These are phyloP conservation scores for Anthostomella pinea DNA, from an alignment of 2,329 filamentous ascomycete species.

Conservation along the genomic window DNA sequence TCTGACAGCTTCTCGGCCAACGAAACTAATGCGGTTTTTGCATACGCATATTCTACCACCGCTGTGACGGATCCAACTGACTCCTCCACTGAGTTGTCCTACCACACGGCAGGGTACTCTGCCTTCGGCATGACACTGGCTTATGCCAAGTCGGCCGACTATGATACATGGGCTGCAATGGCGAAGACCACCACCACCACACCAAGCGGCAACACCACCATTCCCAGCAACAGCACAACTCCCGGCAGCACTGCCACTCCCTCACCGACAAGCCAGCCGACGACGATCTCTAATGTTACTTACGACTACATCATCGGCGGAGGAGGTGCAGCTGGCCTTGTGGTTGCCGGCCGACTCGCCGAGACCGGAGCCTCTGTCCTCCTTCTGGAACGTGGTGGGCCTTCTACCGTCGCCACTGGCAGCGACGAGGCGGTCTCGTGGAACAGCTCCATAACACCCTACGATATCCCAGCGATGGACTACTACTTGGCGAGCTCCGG, in stretches of 20 bases:
- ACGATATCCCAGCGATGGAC: slow-evolving; percentile 29
- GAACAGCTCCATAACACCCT: slow-evolving; percentile 32
- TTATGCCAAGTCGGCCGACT: slow-evolving; percentile 33
- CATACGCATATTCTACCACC: slow-evolving; percentile 38
- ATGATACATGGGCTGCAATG: slow-evolving; percentile 25
- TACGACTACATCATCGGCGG: slow-evolving; percentile 41
- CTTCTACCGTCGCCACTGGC: slow-evolving; percentile 32
- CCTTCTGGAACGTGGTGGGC: slow-evolving; percentile 37
- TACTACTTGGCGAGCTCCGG: slow-evolving; percentile 21
- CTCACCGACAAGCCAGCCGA: slow-evolving; percentile 22
- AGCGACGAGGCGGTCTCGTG: slow-evolving; percentile 29
- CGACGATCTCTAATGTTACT: slow-evolving; percentile 31
- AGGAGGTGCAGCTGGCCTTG: slow-evolving; percentile 35
- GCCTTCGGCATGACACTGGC: slow-evolving; percentile 33
- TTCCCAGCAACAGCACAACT: no score
- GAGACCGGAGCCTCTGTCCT: slow-evolving; percentile 37
- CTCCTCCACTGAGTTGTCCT: slow-evolving; percentile 33
- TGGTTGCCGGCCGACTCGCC: slow-evolving; percentile 35
- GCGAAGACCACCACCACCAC: slow-evolving; percentile 8
- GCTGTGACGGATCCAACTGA: slow-evolving; percentile 32
- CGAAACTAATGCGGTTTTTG: slow-evolving; percentile 30
- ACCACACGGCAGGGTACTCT: slow-evolving; percentile 40
- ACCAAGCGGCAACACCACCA: slow-evolving; percentile 5
- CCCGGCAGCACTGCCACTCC: slow-evolving; percentile 12
- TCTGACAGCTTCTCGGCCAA: slow-evolving; percentile 30